Conservation (phyloP, 2,329 filamentous ascomycete species). For the Aspergillus phoenicis region DNA sequence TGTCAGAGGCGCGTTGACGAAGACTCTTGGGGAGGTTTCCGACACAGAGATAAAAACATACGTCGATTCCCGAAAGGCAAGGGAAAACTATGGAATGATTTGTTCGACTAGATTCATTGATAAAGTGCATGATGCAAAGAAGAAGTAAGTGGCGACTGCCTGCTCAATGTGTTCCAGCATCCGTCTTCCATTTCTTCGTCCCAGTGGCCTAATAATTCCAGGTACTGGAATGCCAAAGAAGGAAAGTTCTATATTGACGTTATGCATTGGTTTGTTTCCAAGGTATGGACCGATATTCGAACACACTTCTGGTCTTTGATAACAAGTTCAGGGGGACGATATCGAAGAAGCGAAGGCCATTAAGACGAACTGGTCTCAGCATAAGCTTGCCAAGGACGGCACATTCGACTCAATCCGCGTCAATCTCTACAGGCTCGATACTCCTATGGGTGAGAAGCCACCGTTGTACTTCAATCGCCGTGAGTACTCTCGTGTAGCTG, state of each 20-base stretch:
- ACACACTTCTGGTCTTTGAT: background rate
- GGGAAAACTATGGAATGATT: slow-evolving; percentile 27
- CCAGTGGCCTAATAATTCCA: background rate
- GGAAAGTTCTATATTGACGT: slow-evolving; percentile 16
- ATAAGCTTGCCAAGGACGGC: background rate
- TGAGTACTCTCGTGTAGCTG: slow-evolving; percentile 3
- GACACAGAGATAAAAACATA: slow-evolving; percentile 6
- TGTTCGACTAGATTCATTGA: background rate
- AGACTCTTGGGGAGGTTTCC: slow-evolving; percentile 17
- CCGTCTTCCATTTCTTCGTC: background rate
- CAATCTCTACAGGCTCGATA: slow-evolving; percentile 16
- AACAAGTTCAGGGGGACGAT: slow-evolving; percentile 17
- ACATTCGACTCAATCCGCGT: background rate
- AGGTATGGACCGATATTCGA: slow-evolving; percentile 11
- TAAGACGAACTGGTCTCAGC: background rate
- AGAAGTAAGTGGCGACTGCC: slow-evolving; percentile 17
- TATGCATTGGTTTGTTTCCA: slow-evolving; percentile 27
- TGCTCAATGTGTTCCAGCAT: background rate
- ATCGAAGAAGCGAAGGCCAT: slow-evolving; percentile 22
- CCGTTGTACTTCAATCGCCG: slow-evolving; percentile 19
- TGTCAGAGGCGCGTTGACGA: slow-evolving; percentile 25
- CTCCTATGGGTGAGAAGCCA: background rate
- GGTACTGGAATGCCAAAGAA: slow-evolving; percentile 16
- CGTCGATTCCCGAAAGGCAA: slow-evolving; percentile 25
- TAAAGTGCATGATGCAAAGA: slow-evolving; percentile 12